These are phyloP conservation scores for Gossypium raimondii DNA, from an alignment of 345 rosid genomes.

Conservation along the genomic window DNA sequence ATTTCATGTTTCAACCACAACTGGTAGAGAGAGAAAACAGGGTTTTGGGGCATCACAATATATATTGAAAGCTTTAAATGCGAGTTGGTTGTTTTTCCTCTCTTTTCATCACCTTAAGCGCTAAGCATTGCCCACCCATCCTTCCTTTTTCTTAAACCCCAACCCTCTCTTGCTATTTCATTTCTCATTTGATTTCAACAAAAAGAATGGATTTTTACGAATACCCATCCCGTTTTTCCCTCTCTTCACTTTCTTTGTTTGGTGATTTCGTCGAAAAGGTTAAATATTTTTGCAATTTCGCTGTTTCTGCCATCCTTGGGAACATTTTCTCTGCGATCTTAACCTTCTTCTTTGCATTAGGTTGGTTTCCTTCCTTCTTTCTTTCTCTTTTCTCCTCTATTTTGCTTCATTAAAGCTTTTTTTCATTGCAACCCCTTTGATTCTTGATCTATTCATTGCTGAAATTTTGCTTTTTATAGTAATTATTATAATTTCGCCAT, in stretches of 20 bases:
- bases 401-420: neutral
- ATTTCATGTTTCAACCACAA: constrained; percentile 21
- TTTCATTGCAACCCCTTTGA: constrained; percentile 10
- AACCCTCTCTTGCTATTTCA: no score
- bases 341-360: constrained; percentile 95
- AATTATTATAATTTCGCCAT: neutral
- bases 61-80: constrained; percentile 46
- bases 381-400: neutral
- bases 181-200: neutral
- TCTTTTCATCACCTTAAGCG: constrained; percentile 22
- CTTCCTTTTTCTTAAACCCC: neutral
- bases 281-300: constrained; percentile 54
- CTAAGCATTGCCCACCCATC: constrained; percentile 28
- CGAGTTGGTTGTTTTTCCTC: constrained; percentile 30
- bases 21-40: constrained; percentile 19
- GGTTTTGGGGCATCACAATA: constrained; percentile 9
- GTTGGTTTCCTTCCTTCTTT: constrained; percentile 34
- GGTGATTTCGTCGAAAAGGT: constrained; percentile 60
- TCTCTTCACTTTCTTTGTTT: constrained; percentile 35
- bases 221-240: constrained; percentile 50
- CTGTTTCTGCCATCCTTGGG: constrained; percentile 71
- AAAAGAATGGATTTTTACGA: constrained; percentile 47
- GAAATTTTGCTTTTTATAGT: neutral
- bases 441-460: constrained; percentile 16
- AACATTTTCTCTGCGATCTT: constrained; percentile 87